Evolutionary conservation across 1,284 basidiomycete species (phyloP), one percentile per base, ranked within the genome.

Genomic region (Sporisorium exsertum): DNA sequence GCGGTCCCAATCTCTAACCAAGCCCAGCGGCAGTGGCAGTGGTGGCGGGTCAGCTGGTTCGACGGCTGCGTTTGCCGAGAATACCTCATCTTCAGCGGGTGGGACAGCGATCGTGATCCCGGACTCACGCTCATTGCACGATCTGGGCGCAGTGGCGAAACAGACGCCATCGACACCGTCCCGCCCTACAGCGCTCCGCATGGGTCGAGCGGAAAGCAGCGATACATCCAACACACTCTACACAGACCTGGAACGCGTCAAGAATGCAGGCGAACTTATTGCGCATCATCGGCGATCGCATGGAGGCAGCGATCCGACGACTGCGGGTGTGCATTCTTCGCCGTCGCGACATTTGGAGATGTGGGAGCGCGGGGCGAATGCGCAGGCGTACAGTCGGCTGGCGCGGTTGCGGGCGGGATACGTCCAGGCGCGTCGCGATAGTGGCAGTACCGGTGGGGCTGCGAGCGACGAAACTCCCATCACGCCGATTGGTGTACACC

Each of bases 261-360:
- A 47, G 26, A 45, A 8, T 1, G 43, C 51, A 9, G 32, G 40
- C n/a, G 74, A 65, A 15, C 29, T 63, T 2, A 51, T 68, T 2
- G 66, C 70, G 15, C 77, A 79, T 22, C 69, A 70, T 22, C 63
- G 77, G 1, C 71, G 78, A 20, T 64, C 62, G 24, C 79, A 81
- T 43, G 74, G 72, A 13, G 77, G 77, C 4, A 72, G 68, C 26
- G 79, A 81, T 24, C 73, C 79, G 3, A 79, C 79, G 2, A 46
- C 69, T 1, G 37, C 72, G 2, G 57, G 60, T 7, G 24, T 46
- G 16, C 63, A 65, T 16, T 47, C 64, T 0, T 67, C 64, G 13
- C 58, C 64, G 0, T 51, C 46, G 1, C 52, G 67, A 0, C 50
- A 58, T 15, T 20, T 75, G 33, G 61, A 67, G 58, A 64, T 73